Evolutionary conservation across 2,329 filamentous ascomycete species (phyloP), one percentile per base, ranked within the genome.

Genomic region (Biscogniauxia sp.): DNA sequence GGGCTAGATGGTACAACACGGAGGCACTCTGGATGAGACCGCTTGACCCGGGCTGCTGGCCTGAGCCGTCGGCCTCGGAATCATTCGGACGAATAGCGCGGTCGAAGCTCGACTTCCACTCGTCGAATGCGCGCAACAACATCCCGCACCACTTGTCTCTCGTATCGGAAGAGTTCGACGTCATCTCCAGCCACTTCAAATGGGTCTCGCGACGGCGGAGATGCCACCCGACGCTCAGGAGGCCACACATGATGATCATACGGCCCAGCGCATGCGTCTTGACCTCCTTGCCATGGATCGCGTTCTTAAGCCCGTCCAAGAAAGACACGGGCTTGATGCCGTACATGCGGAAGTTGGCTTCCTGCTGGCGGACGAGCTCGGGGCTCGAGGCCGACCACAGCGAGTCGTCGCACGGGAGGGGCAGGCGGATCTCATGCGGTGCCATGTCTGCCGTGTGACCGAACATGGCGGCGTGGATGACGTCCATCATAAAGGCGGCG

Each of bases 161-260:
- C 3, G 74, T 76, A 51, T 71, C 88, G 79, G 55, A 86, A 80
- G 62, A 90, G 74, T 60, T 86, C 77, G 74, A 84, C 76, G 85
- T 84, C 1, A 91, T 85, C 41, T 85, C 91, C 0, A 97, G 81
- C 64, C 91, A 93, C 67, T 87, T 92, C 26, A 95, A 85, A 74
- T 96, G 92, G 3, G 93, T 85, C 72, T 96, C 92, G 68, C 91
- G 85, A 75, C 93, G 91, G 66, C 91, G 92, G 79, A 97, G 88
- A 70, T 97, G 93, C 92, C 92, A 97, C 62, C 89, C 93, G 5
- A 97, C 91, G 66, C 91, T 95, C n/a, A 97, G 79, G 41, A 97
- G 78, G 0, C 93, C 93, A 1, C 91, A 91, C 89, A 97, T 96
- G 68, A 97, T 85, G 64, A 96, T 93, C 68, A 92, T 95, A 54